These are phyloP conservation scores for Dactylonectria estremocensis DNA, from an alignment of 2,329 filamentous ascomycete genomes.

Conservation along the genomic window DNA sequence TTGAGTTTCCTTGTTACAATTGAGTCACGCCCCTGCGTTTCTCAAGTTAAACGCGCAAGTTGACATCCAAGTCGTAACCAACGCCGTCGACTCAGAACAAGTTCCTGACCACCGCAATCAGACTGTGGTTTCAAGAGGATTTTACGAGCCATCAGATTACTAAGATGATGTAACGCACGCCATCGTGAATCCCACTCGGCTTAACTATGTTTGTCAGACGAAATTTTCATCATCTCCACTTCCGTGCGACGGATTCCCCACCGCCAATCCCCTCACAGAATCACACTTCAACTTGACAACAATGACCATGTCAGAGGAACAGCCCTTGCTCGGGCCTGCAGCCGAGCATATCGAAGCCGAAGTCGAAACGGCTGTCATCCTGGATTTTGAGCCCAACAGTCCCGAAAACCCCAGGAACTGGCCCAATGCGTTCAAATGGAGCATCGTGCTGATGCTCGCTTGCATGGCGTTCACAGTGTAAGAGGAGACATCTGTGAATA, in stretches of 20 bases:
- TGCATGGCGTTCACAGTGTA: conserved; percentile 72
- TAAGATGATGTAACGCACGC: neutral
- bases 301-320: conserved; percentile 11
- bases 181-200: neutral
- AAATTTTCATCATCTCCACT: neutral
- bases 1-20: too few relatives aligned
- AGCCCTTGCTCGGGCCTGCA: conserved; percentile 4
- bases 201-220: neutral
- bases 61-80: too few relatives aligned
- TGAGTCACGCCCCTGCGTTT: too few relatives aligned
- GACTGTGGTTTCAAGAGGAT: neutral
- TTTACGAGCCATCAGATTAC: neutral
- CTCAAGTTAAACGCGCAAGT: too few relatives aligned
- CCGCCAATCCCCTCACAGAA: neutral
- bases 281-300: neutral
- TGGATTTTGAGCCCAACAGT: conserved; percentile 16
- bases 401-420: conserved; percentile 66
- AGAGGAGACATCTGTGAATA: conserved; percentile 39
- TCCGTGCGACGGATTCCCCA: neutral
- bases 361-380: neutral
- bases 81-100: neutral
- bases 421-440: conserved; percentile 67
- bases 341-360: neutral
- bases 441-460: conserved; percentile 66
- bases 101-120: neutral